These are phyloP conservation scores for Colletotrichum sp. DNA, from an alignment of 2,329 filamentous ascomycete genomes.

Conservation along the genomic window DNA sequence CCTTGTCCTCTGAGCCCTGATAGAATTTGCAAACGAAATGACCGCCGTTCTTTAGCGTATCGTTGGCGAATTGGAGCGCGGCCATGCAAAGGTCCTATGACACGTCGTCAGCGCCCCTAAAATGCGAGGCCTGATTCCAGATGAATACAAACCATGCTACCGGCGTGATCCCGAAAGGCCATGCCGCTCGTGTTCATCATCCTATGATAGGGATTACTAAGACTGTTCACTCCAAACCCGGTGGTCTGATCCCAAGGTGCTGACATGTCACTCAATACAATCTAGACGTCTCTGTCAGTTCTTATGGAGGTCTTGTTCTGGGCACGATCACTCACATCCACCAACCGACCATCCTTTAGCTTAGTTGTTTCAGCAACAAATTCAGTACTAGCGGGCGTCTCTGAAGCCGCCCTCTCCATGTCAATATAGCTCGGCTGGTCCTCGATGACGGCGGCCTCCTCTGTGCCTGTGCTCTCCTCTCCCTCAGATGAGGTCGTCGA, in stretches of 20 bases:
- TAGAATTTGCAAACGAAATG: slow-evolving; percentile 99
- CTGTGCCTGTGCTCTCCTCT: slow-evolving; percentile 18
- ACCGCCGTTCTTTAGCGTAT: slow-evolving; percentile 81
- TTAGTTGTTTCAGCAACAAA: slow-evolving; percentile 28
- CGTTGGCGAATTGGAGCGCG: slow-evolving; percentile 82
- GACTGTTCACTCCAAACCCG: slow-evolving; percentile 81
- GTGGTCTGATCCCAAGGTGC: slow-evolving; percentile 87
- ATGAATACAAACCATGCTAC: slow-evolving; percentile 79
- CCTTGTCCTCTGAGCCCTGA: slow-evolving; percentile 85
- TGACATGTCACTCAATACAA: slow-evolving; percentile 99
- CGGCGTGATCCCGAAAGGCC: slow-evolving; percentile 83
- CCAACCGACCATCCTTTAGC: slow-evolving; percentile 47
- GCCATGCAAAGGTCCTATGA: slow-evolving; percentile 84
- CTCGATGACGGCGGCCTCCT: slow-evolving; percentile 29
- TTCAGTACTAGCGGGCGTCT: slow-evolving; percentile 32
- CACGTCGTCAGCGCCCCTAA: neutral
- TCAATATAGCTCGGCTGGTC: slow-evolving; percentile 68
- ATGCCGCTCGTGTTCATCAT: slow-evolving; percentile 99
- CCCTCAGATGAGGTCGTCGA: neutral
- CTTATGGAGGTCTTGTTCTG: neutral
- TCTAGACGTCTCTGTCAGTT: slow-evolving; percentile 39
- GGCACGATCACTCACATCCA: slow-evolving; percentile 64
- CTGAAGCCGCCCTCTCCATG: slow-evolving; percentile 52
- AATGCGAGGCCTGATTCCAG: neutral
- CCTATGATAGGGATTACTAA: slow-evolving; percentile 97